A percentile compares a stretch with the other conserved stretches of the same genome.
phyloP scores from a whole-genome alignment of 2,329 filamentous ascomycete genomes.

The Aspergillus pseudonomiae region DNA sequence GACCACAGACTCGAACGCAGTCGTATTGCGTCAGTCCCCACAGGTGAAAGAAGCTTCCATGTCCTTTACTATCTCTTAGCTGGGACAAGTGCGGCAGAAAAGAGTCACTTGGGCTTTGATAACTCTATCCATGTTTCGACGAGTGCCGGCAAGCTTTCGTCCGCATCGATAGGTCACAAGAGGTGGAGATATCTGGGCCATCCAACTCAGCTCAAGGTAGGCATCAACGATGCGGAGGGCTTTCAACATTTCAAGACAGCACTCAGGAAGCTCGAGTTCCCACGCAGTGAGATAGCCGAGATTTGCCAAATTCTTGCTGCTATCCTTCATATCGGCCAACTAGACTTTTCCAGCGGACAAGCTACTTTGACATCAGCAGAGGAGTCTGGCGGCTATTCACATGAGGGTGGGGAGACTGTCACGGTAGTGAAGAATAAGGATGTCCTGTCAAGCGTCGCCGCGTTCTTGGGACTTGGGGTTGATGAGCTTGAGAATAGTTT shows the following conservation, averaged over 20 bases:
- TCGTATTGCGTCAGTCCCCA: conserved; percentile 87
- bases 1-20: conserved; percentile 92
- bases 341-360: conserved; percentile 85
- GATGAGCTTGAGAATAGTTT: conserved; percentile 83
- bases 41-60: conserved; percentile 95
- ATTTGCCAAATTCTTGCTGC: conserved; percentile 92
- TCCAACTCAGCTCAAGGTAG: conserved; percentile 93
- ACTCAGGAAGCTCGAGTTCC: conserved; percentile 89
- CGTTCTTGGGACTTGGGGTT: conserved; percentile 86
- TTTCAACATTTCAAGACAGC: conserved; percentile 98
- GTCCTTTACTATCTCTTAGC: conserved; percentile 92
- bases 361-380: conserved; percentile 78
- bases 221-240: conserved; percentile 92
- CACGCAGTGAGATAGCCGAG: conserved; percentile 89
- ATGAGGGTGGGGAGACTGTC: conserved; percentile 84
- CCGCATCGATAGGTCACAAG: conserved; percentile 64
- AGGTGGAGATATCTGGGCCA: conserved; percentile 96
- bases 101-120: conserved; percentile 75
- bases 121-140: conserved; percentile 44
- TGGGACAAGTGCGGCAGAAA: conserved; percentile 88
- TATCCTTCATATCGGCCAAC: conserved; percentile 95
- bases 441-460: conserved; percentile 79
- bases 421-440: conserved; percentile 95
- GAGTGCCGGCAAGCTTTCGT: conserved; percentile 54
- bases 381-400: conserved; percentile 94